These are phyloP conservation scores for Polyplosphaeria fusca DNA, from an alignment of 495 filamentous ascomycete genomes.

Conservation along the genomic window DNA sequence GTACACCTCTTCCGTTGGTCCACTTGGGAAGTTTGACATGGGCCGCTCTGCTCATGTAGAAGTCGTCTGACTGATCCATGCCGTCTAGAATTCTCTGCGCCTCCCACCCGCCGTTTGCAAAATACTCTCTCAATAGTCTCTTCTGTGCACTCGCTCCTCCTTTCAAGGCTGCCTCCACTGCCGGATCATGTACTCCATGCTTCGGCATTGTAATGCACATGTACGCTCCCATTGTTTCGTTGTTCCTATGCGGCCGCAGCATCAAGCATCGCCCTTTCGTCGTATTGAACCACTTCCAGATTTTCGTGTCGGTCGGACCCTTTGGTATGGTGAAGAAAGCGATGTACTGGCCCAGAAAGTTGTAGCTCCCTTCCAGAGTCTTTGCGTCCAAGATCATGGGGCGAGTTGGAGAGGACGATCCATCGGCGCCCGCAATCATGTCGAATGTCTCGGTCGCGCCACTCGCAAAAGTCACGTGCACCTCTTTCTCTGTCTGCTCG, in stretches of 20 bases:
- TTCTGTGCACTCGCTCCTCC: background rate
- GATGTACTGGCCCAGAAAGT: constrained; percentile 25
- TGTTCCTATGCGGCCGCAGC: background rate
- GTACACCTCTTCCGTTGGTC: constrained; percentile 11
- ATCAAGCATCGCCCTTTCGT: background rate
- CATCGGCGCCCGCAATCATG: constrained; percentile 36
- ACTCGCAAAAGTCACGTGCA: constrained; percentile 28
- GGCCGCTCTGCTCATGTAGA: constrained; percentile 26
- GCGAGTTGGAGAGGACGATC: constrained; percentile 26
- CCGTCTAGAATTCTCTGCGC: constrained; percentile 21
- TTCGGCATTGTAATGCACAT: background rate
- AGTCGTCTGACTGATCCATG: constrained; percentile 30
- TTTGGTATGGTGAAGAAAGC: constrained; percentile 36
- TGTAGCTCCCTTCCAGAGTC: constrained; percentile 7
- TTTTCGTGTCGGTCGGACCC: background rate
- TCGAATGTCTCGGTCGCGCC: constrained; percentile 23
- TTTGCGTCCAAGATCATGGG: constrained; percentile 26
- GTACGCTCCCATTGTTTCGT: background rate
- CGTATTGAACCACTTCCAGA: constrained; percentile 23
- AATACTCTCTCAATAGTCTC: background rate
- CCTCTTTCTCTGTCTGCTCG: constrained; percentile 16
- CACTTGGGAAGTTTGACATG: constrained; percentile 17
- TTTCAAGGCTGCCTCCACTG: background rate
- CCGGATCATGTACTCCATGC: background rate
- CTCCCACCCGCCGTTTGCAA: constrained; percentile 2